Percentiles rank a stretch among this genome's conserved stretches.
Evolutionary conservation across 192 early-diverging fungal species (phyloP).

Genomic region (Coemansia sp.): DNA sequence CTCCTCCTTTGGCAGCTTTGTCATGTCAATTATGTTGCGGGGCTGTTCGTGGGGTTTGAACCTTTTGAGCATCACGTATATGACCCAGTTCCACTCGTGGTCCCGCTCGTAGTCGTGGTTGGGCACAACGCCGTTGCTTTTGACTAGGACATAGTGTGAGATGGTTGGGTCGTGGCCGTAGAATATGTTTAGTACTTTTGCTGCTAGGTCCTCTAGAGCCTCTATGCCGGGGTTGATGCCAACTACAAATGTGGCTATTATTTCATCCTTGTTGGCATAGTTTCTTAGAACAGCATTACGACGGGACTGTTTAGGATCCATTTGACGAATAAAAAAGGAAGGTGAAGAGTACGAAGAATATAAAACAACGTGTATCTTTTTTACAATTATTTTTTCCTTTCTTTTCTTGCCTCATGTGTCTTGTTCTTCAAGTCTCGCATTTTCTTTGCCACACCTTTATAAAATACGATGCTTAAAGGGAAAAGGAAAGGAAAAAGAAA

Average conservation of each 20-base stretch:
- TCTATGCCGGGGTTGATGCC: neutral
- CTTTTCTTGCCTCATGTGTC: neutral
- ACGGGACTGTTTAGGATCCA: constrained; percentile 5
- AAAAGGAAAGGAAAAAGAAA: neutral
- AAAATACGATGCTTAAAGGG: neutral
- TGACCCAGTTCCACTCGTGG: neutral
- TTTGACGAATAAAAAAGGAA: neutral
- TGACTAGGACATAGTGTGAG: neutral
- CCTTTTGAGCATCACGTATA: neutral
- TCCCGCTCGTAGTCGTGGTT: neutral
- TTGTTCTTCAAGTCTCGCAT: neutral
- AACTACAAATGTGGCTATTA: neutral
- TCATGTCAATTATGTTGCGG: neutral
- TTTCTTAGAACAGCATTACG: neutral
- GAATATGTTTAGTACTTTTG: constrained; percentile 3
- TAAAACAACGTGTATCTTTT: neutral
- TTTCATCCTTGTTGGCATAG: neutral
- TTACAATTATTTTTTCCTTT: neutral
- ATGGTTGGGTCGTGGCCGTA: neutral
- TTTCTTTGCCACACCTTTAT: neutral
- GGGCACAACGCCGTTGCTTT: neutral
- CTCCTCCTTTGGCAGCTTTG: neutral
- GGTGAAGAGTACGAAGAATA: neutral
- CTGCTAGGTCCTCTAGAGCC: neutral
- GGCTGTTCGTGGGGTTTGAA: neutral